Evolutionary conservation across 129 eudicot species (phyloP).

Genomic region (Oenanthe sinensis): DNA sequence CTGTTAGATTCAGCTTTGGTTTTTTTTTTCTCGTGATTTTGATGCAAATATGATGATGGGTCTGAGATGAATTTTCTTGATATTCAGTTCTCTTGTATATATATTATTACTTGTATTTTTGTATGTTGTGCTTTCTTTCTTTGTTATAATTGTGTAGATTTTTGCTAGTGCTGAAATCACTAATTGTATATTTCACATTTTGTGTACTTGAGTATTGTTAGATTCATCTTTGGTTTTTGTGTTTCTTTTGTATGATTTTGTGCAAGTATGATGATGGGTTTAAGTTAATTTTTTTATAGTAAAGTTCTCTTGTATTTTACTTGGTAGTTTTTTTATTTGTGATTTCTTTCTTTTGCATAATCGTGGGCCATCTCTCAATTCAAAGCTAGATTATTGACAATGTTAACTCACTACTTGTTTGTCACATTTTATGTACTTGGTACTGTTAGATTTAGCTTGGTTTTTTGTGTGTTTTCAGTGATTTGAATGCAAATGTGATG

Average conservation of each 20-base stretch:
- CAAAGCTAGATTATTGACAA: background rate
- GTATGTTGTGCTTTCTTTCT: background rate
- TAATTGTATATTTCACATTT: background rate
- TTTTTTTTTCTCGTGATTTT: background rate
- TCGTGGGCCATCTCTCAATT: background rate
- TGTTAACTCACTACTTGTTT: background rate
- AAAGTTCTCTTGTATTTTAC: background rate
- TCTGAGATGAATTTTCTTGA: background rate
- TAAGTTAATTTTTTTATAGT: background rate
- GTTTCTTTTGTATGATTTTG: background rate
- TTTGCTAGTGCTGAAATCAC: background rate
- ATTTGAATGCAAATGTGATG: background rate
- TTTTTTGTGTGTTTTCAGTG: background rate
- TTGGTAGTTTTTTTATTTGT: background rate
- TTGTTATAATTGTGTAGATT: background rate
- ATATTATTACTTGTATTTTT: background rate
- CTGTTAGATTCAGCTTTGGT: background rate
- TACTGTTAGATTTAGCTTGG: background rate
- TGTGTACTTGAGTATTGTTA: background rate
- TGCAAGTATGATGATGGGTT: background rate
- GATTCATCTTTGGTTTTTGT: background rate
- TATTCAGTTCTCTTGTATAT: background rate
- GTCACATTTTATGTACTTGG: background rate
- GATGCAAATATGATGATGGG: background rate
- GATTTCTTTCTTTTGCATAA: background rate